Base-by-base conservation (phyloP, 202 grass and related monocot species). In the Zoysia matrella region DNA sequence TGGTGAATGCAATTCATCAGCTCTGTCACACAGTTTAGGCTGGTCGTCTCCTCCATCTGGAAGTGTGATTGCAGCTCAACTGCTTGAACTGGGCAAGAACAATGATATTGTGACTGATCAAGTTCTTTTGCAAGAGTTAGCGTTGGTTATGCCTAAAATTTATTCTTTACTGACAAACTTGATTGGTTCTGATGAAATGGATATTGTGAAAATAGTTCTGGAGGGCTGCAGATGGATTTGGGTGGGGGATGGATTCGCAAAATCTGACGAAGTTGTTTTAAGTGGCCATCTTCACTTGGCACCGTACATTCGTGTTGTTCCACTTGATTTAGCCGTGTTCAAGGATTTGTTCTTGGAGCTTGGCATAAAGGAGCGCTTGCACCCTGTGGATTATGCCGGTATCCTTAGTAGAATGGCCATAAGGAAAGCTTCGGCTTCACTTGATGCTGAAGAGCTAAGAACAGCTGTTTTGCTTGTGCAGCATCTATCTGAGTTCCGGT, bases 191-290 rank as follows among this genome's bases (percentile, higher is more conserved):
- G 92, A 98, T 91, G 95, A 98, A 81, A 98, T 98, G 90, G 95
- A 98, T 81, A 94, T 98, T 86, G 95, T 93, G 73, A 98, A 98
- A 89, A 86, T 82, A 63, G 86, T 98, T 86, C 65, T 98, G 55
- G 95, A 98, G 83, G 90, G 90, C 49, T 98, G 86, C 81, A 87
- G 95, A 85, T 98, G 95, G 95, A 93, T 98, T 86, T 98, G 95
- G 95, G 95, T 98, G 64, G 95, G 95, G 50, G 95, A 98, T 78
- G 95, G 95, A 75, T 98, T 94, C 84, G 92, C 92, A 36, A 88
- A 90, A 87, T 83, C 77, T 36, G 92, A 94, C 64, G 95, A 98
- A 87, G 95, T 98, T 87, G 92, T 98, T 91, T 83, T 98, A 67
- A 89, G 81, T 84, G 92, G 95, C 14, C 92, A 98, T 77, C 92